Base-by-base conservation (phyloP, 148 eudicot genomes). In the Nyssa sinensis region DNA sequence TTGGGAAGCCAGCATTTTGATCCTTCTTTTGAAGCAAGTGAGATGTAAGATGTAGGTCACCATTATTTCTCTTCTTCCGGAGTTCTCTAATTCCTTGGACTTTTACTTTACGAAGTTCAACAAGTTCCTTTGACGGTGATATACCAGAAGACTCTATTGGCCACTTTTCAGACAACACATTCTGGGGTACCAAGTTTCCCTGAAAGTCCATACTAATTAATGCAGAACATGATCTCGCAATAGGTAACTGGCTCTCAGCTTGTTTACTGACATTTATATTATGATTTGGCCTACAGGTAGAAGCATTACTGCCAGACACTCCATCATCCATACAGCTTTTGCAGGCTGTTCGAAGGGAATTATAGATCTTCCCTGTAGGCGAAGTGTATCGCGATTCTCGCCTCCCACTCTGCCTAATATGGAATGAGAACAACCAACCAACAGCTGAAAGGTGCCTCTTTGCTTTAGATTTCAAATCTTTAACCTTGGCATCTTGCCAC, bases 401-500 rank as follows among this genome's bases (percentile, higher is more conserved):
- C 62, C 0, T 77, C 57, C 70, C 64, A 21, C 62, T 28, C 61
- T 58, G 39, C 62, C 0, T 0, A 41, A 7, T 24, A 65, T 55
- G n/a, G n/a, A n/a, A 16, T 81, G 79, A 76, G 7, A 92, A 71
- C 67, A 31, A 67, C 98, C 98, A 94, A 47, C 98, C 96, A 51
- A 88, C 71, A 47, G 87, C 86, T 35, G 80, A 24, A 58, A 94
- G 83, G 76, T 94, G 92, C 72, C 80, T 84, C 77, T 82, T 88
- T 63, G 80, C 97, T 78, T 84, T 75, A 13, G 31, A 4, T 9
- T 29, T 62, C 67, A 80, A 64, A 37, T 58, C 74, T 47, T 11
- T 64, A 32, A 30, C 1, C 24, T 27, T 21, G 5, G 37, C 30
- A 62, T 44, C 64, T 16, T 34, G 69, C 27, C 16, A 24, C 27